These are phyloP conservation scores for Ceratocystis ficicola DNA, from an alignment of 2,329 filamentous ascomycete genomes.

Conservation along the genomic window DNA sequence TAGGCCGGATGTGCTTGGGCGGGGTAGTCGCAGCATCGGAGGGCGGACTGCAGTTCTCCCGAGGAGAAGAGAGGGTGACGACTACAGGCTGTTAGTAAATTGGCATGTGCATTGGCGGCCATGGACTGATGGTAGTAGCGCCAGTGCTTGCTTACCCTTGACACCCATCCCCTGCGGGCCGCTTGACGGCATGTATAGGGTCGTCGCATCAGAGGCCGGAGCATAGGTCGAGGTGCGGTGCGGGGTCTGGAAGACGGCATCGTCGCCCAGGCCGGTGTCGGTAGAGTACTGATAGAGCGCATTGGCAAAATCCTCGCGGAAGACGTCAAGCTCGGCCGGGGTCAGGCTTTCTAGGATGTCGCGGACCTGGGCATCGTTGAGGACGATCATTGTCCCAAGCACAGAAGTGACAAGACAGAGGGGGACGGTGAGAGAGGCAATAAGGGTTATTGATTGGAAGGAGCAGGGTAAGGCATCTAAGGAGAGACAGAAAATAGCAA, in stretches of 20 bases:
- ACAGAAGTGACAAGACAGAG: not conserved
- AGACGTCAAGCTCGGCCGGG: conserved; percentile 39
- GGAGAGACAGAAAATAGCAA: not conserved
- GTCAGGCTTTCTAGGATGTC: conserved; percentile 42
- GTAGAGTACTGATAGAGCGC: conserved; percentile 52
- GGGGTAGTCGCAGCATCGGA: conserved; percentile 18
- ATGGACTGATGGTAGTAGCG: no score
- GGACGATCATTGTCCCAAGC: conserved; percentile 42
- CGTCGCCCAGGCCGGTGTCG: conserved; percentile 35
- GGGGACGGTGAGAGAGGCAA: not conserved
- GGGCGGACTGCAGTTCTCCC: conserved; percentile 22
- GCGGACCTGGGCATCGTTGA: conserved; percentile 46
- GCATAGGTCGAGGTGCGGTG: conserved; percentile 40
- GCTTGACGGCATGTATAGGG: conserved; percentile 63
- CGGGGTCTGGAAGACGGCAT: conserved; percentile 43
- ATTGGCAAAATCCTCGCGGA: conserved; percentile 38
- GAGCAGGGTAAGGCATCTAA: not conserved
- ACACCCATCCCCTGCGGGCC: conserved; percentile 52
- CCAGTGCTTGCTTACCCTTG: conserved; percentile 40
- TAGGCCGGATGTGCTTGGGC: conserved; percentile 35
- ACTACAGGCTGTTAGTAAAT: conserved; percentile 33
- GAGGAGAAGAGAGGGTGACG: conserved; percentile 46
- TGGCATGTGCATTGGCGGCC: not conserved
- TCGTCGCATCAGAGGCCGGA: conserved; percentile 41
- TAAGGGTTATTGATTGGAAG: not conserved